These are phyloP conservation scores for Saccharomycopsis sp. DNA, from an alignment of 805 yeast genomes.

Conservation along the genomic window DNA sequence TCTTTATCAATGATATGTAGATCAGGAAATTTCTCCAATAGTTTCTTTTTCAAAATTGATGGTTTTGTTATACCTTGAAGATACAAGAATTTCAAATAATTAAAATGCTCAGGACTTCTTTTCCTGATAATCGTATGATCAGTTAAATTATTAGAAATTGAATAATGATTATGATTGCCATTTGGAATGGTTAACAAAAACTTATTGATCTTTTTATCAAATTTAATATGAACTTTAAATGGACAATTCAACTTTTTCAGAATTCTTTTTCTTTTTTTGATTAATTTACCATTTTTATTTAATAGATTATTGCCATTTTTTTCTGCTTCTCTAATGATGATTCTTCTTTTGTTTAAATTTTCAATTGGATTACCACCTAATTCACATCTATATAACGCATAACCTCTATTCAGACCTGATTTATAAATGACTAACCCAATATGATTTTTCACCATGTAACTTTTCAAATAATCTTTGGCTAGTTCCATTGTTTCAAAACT, in stretches of 20 bases:
- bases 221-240: conserved; percentile 15
- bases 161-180: conserved; percentile 14
- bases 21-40: conserved; percentile 16
- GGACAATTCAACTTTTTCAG: conserved; percentile 16
- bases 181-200: conserved; percentile 14
- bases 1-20: conserved; percentile 17
- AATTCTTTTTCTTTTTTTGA: conserved; percentile 12
- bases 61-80: conserved; percentile 12
- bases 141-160: conserved; percentile 4
- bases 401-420: conserved; percentile 18
- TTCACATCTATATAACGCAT: conserved; percentile 18
- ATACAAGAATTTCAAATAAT: conserved; percentile 11
- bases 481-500: conserved; percentile 14
- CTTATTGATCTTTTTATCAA: conserved; percentile 10
- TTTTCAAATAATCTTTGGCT: conserved; percentile 15
- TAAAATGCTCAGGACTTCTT: conserved; percentile 14
- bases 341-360: conserved; percentile 13
- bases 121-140: conserved; percentile 17
- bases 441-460: conserved; percentile 10
- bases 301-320: background rate
- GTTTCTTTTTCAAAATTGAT: conserved; percentile 9
- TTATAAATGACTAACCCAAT: conserved; percentile 18
- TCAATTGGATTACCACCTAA: conserved; percentile 18
- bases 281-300: conserved; percentile 2
- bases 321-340: conserved; percentile 1